Conservation (phyloP, 306 rosid species). For the Bauhinia variegata region DNA sequence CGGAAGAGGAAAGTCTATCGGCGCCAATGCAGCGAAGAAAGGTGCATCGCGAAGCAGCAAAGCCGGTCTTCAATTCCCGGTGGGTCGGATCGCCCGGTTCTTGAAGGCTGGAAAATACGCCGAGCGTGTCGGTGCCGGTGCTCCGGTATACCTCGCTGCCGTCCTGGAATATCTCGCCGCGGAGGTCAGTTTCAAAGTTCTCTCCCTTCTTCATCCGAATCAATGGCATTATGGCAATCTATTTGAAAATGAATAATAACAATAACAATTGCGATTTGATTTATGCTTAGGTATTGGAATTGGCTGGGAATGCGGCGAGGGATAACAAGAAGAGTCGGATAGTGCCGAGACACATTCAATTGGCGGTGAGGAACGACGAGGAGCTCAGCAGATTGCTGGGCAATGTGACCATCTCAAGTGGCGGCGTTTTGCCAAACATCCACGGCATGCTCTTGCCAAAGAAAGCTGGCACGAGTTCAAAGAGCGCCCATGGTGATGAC, state of each 20-base stretch:
- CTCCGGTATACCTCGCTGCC: slow-evolving; percentile 39
- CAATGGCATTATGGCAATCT: no score
- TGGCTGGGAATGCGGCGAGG: slow-evolving; percentile 40
- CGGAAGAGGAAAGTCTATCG: neutral
- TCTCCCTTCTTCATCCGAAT: no score
- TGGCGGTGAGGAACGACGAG: slow-evolving; percentile 39
- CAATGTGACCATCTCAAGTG: slow-evolving; percentile 32
- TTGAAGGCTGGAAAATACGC: neutral
- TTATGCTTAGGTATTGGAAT: slow-evolving; percentile 25
- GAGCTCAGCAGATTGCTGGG: slow-evolving; percentile 38
- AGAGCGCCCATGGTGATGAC: slow-evolving; percentile 5
- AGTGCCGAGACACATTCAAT: slow-evolving; percentile 36
- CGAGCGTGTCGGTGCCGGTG: slow-evolving; percentile 16
- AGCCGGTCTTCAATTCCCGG: neutral
- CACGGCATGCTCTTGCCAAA: slow-evolving; percentile 19
- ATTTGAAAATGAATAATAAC: no score
- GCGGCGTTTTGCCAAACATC: slow-evolving; percentile 43
- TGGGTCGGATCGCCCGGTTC: neutral
- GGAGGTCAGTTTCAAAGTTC: slow-evolving; percentile 13
- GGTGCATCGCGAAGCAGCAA: neutral
- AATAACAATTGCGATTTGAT: no score
- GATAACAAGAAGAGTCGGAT: slow-evolving; percentile 39
- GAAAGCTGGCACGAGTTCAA: neutral
- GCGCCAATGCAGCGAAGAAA: neutral
- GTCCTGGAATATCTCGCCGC: slow-evolving; percentile 42